phyloP scores from a whole-genome alignment of 2,329 filamentous ascomycete species.

The Alternaria triticina region DNA sequence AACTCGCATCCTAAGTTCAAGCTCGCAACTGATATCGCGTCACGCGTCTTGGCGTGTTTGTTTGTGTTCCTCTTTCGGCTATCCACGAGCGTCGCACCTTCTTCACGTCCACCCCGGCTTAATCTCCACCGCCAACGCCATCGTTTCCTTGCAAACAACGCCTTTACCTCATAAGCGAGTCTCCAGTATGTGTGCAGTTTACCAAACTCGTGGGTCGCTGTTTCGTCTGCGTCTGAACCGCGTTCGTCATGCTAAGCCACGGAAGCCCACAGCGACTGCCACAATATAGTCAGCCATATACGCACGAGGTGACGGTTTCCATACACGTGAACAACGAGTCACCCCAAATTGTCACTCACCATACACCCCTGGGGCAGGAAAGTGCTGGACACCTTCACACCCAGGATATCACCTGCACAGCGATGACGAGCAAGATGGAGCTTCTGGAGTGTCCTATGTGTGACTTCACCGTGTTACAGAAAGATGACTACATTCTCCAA shows the following conservation, averaged over 20 bases:
- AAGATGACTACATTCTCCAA: slow-evolving; percentile 43
- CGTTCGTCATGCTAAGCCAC: slow-evolving; percentile 24
- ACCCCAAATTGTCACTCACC: background rate
- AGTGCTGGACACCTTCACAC: slow-evolving; percentile 4
- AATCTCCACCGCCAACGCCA: background rate
- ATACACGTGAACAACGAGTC: background rate
- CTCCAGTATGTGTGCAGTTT: slow-evolving; percentile 22
- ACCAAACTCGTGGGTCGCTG: slow-evolving; percentile 8
- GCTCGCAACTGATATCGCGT: background rate
- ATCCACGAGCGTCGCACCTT: slow-evolving; percentile 5
- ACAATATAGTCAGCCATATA: slow-evolving; percentile 8
- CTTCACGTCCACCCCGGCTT: slow-evolving; percentile 19
- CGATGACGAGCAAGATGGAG: slow-evolving; percentile 25
- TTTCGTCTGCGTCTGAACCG: slow-evolving; percentile 3
- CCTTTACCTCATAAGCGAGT: background rate
- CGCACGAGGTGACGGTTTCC: slow-evolving; percentile 15
- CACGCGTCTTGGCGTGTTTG: slow-evolving; percentile 16
- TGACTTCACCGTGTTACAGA: slow-evolving; percentile 34
- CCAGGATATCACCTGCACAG: slow-evolving; percentile 1
- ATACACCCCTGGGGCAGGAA: background rate
- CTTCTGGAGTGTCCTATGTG: slow-evolving; percentile 47
- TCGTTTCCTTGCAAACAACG: background rate
- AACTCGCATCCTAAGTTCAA: background rate
- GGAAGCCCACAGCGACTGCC: slow-evolving; percentile 13
- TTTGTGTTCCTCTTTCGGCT: slow-evolving; percentile 13